phyloP scores from a whole-genome alignment of 2,329 filamentous ascomycete genomes.

The Exophiala calicioides region DNA sequence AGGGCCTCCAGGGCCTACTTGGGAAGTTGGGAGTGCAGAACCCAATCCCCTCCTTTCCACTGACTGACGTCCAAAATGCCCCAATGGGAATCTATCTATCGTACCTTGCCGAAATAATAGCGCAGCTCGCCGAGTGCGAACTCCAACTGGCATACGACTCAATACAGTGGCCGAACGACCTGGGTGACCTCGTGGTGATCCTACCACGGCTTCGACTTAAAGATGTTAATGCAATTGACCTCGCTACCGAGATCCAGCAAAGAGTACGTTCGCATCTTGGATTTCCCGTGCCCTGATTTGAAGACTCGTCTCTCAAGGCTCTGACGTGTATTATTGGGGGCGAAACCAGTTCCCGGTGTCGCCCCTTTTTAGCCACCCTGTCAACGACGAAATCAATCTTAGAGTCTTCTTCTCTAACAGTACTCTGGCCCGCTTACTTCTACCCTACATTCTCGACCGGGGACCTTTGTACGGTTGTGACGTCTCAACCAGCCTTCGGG shows the following conservation, averaged over 20 bases:
- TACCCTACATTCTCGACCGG: constrained; percentile 68
- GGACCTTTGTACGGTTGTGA: constrained; percentile 66
- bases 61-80: constrained; percentile 55
- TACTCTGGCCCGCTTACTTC: constrained; percentile 64
- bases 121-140: constrained; percentile 70
- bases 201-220: constrained; percentile 79
- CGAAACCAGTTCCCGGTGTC: constrained; percentile 65
- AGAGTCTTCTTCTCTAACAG: constrained; percentile 78
- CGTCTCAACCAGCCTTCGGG: constrained; percentile 59
- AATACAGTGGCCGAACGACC: constrained; percentile 78
- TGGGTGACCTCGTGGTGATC: constrained; percentile 78
- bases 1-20: constrained; percentile 33
- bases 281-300: neutral
- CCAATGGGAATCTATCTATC: constrained; percentile 77
- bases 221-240: constrained; percentile 64
- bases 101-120: constrained; percentile 70
- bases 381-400: constrained; percentile 67
- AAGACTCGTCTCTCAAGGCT: neutral
- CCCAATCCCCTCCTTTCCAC: constrained; percentile 24
- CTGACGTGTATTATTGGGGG: neutral
- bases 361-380: constrained; percentile 70
- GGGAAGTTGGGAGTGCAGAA: constrained; percentile 28
- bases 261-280: constrained; percentile 13
- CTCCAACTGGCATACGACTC: constrained; percentile 70
- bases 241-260: constrained; percentile 54